Conservation (phyloP, 306 rosid genomes). For the Senna siamea region DNA sequence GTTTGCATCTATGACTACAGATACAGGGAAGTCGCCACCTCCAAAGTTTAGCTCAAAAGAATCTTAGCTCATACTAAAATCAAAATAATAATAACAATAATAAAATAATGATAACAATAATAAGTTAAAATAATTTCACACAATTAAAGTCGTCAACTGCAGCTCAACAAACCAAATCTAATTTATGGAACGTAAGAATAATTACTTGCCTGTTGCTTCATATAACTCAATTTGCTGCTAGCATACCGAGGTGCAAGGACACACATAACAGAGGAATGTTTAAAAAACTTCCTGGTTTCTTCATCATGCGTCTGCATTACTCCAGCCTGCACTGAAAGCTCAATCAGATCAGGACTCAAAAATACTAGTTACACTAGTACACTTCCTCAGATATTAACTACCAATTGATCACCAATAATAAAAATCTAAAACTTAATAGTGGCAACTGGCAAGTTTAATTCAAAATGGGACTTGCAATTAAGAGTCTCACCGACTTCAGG, state of each 20-base stretch:
- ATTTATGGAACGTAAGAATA: conserved; percentile 2
- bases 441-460: neutral
- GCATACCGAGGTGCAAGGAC: conserved; percentile 83
- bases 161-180: neutral
- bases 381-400: neutral
- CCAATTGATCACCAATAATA: neutral
- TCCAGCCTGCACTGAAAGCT: conserved; percentile 65
- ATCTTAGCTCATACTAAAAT: conserved; percentile 33
- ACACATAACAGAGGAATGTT: conserved; percentile 88
- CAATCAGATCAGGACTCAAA: neutral
- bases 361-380: too few species aligned
- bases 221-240: conserved; percentile 73
- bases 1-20: conserved; percentile 29
- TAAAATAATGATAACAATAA: neutral
- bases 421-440: neutral
- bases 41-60: conserved; percentile 40
- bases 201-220: conserved; percentile 76
- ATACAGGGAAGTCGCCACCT: conserved; percentile 39
- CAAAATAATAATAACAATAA: neutral
- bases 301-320: conserved; percentile 93
- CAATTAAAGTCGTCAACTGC: neutral
- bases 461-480: neutral
- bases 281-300: conserved; percentile 82
- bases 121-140: too few species aligned
- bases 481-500: conserved; percentile 61